phyloP scores from a whole-genome alignment of 208 protist species.

The Leishmania aethiopica region DNA sequence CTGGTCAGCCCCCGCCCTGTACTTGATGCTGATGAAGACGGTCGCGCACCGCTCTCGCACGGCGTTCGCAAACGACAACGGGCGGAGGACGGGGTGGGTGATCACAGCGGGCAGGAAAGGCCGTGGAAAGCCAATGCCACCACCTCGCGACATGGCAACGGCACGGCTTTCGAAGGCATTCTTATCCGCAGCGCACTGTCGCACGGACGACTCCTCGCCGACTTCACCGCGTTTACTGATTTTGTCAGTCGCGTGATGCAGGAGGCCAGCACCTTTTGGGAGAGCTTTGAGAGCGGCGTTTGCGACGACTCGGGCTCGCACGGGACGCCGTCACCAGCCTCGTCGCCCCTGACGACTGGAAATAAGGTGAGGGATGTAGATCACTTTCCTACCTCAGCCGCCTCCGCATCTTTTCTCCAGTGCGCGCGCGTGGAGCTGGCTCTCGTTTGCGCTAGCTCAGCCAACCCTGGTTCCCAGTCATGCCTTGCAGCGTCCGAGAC shows the following conservation, averaged over 20 bases:
- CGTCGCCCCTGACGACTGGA: neutral
- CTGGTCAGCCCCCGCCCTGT: neutral
- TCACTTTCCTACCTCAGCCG: neutral
- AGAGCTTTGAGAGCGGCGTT: conserved; percentile 35
- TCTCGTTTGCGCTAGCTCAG: conserved; percentile 10
- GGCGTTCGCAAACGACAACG: conserved; percentile 12
- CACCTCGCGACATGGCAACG: neutral
- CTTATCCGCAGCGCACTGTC: conserved; percentile 66
- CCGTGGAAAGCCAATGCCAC: neutral
- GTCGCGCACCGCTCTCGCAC: neutral
- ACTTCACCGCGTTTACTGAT: conserved; percentile 56
- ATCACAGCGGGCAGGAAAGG: neutral
- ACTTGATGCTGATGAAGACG: neutral
- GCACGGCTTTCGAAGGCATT: conserved; percentile 25
- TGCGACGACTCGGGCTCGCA: neutral
- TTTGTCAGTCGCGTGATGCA: conserved; percentile 38
- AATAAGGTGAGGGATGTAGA: too few relatives aligned
- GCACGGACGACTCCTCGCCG: conserved; percentile 50
- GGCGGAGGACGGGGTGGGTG: neutral
- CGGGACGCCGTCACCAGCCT: neutral
- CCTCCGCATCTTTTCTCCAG: conserved; percentile 5
- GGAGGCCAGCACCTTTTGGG: conserved; percentile 42
- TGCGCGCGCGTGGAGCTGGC: conserved; percentile 14
- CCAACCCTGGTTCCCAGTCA: neutral
- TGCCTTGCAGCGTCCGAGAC: neutral